Evolutionary conservation across 1,284 basidiomycete genomes (phyloP).

Genomic region (Afroboletus lepidellus): DNA sequence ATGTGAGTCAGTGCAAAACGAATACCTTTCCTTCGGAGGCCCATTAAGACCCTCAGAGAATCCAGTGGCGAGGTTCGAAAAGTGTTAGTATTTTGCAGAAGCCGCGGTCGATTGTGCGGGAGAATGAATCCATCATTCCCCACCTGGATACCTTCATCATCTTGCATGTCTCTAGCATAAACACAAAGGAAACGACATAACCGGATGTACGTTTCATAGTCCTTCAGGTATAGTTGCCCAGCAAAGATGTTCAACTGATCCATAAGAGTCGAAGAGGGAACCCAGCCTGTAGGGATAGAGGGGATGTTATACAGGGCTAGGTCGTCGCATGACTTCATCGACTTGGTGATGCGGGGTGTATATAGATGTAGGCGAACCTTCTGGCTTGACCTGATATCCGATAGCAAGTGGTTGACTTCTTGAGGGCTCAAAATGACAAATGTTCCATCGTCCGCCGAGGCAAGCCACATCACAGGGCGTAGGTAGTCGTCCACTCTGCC

Average conservation of each 20-base stretch:
- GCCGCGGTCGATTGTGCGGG: too few species aligned
- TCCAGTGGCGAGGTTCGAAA: background rate
- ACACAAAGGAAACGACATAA: constrained; percentile 41
- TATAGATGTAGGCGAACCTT: constrained; percentile 38
- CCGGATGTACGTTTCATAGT: constrained; percentile 34
- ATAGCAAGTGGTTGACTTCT: constrained; percentile 44
- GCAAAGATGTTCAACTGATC: constrained; percentile 43
- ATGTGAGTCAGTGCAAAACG: constrained; percentile 39
- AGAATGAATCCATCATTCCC: constrained; percentile 39
- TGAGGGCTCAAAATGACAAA: constrained; percentile 46
- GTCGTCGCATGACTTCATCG: constrained; percentile 41
- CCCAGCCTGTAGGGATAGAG: constrained; percentile 18
- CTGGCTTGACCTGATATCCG: constrained; percentile 34
- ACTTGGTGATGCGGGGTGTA: constrained; percentile 35
- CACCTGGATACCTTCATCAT: constrained; percentile 9
- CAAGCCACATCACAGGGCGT: constrained; percentile 47
- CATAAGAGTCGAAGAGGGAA: constrained; percentile 20
- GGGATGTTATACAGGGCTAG: constrained; percentile 39
- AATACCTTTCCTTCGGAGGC: constrained; percentile 42
- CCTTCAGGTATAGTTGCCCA: too few species aligned
- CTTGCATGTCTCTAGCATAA: constrained; percentile 22
- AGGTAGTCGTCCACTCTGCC: constrained; percentile 33
- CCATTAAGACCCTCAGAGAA: constrained; percentile 36
- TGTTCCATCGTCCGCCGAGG: constrained; percentile 23
- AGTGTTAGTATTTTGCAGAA: too few species aligned